These are phyloP conservation scores for Arctium lappa DNA, from an alignment of 129 eudicot genomes.

Conservation along the genomic window DNA sequence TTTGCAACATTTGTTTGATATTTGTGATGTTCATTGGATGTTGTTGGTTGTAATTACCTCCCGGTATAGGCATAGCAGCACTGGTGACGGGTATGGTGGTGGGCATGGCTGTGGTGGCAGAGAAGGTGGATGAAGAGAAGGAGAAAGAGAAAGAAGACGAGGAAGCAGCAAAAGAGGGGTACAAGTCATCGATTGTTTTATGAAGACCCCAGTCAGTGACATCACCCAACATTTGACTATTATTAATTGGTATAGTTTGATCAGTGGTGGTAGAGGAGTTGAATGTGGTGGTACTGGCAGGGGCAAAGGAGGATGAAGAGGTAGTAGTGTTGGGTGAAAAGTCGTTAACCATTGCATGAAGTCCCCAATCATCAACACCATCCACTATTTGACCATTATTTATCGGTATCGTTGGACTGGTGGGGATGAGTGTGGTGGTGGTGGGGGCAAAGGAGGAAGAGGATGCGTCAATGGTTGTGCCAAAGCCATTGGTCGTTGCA, in stretches of 20 bases:
- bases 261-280: background rate
- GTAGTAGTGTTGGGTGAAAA: background rate
- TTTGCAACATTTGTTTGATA: slow-evolving; percentile 44
- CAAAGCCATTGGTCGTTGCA: slow-evolving; percentile 1
- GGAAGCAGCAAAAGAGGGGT: slow-evolving; percentile 27
- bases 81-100: background rate
- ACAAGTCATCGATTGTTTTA: slow-evolving; percentile 58
- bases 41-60: background rate
- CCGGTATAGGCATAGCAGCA: background rate
- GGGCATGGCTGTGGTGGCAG: background rate
- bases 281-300: background rate
- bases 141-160: slow-evolving; percentile 18
- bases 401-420: background rate
- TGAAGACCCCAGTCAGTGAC: slow-evolving; percentile 51
- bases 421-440: slow-evolving; percentile 3
- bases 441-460: background rate
- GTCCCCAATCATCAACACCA: background rate
- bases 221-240: background rate
- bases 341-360: background rate
- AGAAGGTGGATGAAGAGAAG: background rate
- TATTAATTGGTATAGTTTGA: background rate
- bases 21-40: slow-evolving; percentile 22
- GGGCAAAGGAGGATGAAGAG: background rate
- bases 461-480: background rate
- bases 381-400: background rate